A percentile compares a stretch with the other conserved stretches of the same genome.
These are phyloP conservation scores for Leishmania aethiopica DNA, from an alignment of 208 protist genomes.

Conservation along the genomic window DNA sequence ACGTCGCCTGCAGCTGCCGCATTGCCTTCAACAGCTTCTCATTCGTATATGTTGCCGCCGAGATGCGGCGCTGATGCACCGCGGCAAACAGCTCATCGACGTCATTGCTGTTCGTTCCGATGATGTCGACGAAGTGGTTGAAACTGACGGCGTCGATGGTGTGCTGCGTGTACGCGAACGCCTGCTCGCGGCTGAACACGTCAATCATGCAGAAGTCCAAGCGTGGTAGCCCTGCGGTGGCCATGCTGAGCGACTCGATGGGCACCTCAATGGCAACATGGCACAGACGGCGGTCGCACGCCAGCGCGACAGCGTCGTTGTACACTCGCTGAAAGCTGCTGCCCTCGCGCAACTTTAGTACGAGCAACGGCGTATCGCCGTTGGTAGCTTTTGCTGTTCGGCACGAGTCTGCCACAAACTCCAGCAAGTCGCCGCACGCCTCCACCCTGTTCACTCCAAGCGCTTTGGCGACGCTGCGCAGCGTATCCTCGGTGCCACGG, in stretches of 20 bases:
- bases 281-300: conserved; percentile 63
- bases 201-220: conserved; percentile 68
- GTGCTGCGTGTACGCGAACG: conserved; percentile 68
- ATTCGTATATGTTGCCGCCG: conserved; percentile 57
- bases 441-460: conserved; percentile 80
- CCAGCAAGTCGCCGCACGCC: conserved; percentile 76
- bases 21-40: conserved; percentile 74
- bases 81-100: conserved; percentile 72
- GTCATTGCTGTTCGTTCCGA: conserved; percentile 76
- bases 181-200: conserved; percentile 53
- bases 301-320: conserved; percentile 69
- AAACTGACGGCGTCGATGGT: conserved; percentile 60
- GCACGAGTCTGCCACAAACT: conserved; percentile 58
- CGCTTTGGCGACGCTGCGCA: conserved; percentile 63
- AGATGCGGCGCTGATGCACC: conserved; percentile 52
- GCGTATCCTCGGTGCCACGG: conserved; percentile 64
- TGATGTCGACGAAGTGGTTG: conserved; percentile 60
- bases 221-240: conserved; percentile 49
- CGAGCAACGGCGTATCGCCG: conserved; percentile 62
- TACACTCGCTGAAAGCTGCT: conserved; percentile 58
- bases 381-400: conserved; percentile 38
- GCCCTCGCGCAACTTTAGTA: conserved; percentile 70
- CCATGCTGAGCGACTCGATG: conserved; percentile 63
- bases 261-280: conserved; percentile 73
- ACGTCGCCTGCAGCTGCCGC: conserved; percentile 61